phyloP scores from a whole-genome alignment of 2,329 filamentous ascomycete genomes.

The Sphaerostilbella broomeana region DNA sequence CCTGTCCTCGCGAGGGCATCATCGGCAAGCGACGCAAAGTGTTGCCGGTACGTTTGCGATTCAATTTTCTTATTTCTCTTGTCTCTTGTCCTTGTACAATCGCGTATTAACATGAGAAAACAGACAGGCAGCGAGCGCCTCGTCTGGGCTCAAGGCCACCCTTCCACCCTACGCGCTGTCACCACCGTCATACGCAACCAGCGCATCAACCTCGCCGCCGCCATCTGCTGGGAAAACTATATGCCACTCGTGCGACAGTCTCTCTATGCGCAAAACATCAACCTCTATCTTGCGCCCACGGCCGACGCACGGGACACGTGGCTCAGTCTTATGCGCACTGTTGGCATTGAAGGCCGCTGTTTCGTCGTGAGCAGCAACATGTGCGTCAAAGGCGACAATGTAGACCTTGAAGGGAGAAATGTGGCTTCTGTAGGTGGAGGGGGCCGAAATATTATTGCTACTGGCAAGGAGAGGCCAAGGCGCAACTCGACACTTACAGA shows the following conservation, averaged over 20 bases:
- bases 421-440: conserved; percentile 1
- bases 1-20: conserved; percentile 65
- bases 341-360: conserved; percentile 74
- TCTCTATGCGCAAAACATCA: conserved; percentile 85
- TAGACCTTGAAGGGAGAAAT: conserved; percentile 1
- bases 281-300: conserved; percentile 84
- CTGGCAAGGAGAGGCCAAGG: neutral
- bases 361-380: conserved; percentile 86
- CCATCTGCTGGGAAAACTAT: conserved; percentile 96
- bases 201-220: conserved; percentile 72
- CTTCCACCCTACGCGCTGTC: conserved; percentile 71
- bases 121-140: conserved; percentile 74
- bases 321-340: conserved; percentile 73
- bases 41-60: conserved; percentile 60
- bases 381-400: conserved; percentile 43
- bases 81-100: conserved; percentile 1
- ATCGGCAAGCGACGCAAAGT: conserved; percentile 87
- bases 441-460: neutral
- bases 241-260: conserved; percentile 83
- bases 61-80: neutral
- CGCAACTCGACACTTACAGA: conserved; percentile 37
- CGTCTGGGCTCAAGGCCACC: conserved; percentile 81
- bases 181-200: conserved; percentile 73
- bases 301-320: conserved; percentile 80
- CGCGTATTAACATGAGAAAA: neutral